Conservation (phyloP, 345 rosid genomes). For the Citrus maxima region DNA sequence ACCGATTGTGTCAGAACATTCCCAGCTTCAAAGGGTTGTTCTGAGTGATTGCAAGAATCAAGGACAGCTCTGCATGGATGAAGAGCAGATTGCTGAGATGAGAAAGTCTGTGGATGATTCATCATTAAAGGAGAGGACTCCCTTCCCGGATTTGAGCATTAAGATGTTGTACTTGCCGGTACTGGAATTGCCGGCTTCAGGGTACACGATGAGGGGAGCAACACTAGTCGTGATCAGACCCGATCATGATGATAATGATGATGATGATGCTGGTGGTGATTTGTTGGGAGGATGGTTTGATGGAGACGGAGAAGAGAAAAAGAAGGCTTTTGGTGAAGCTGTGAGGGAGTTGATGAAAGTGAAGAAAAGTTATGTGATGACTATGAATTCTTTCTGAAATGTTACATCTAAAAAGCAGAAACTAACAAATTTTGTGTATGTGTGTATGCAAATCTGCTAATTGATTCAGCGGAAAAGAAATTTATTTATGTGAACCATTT, state of each 20-base stretch:
- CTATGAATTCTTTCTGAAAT: constrained; percentile 42
- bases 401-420: background rate
- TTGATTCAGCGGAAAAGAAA: background rate
- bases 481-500: background rate
- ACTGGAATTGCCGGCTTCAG: constrained; percentile 37
- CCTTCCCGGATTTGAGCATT: constrained; percentile 37
- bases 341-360: constrained; percentile 37
- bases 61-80: constrained; percentile 26
- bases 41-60: constrained; percentile 32
- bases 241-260: background rate
- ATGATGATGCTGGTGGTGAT: background rate
- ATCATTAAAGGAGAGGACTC: constrained; percentile 22
- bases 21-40: constrained; percentile 19
- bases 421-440: background rate
- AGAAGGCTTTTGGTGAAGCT: constrained; percentile 33
- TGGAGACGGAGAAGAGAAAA: constrained; percentile 15
- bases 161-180: constrained; percentile 34
- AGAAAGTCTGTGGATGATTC: constrained; percentile 4
- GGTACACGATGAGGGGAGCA: constrained; percentile 40
- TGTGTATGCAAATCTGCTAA: background rate
- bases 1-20: constrained; percentile 20
- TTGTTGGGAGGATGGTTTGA: constrained; percentile 7
- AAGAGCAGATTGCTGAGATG: constrained; percentile 30
- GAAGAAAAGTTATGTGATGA: constrained; percentile 39
- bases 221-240: constrained; percentile 38